Evolutionary conservation across 495 filamentous ascomycete species (phyloP).

Genomic region (Peziza echinospora): DNA sequence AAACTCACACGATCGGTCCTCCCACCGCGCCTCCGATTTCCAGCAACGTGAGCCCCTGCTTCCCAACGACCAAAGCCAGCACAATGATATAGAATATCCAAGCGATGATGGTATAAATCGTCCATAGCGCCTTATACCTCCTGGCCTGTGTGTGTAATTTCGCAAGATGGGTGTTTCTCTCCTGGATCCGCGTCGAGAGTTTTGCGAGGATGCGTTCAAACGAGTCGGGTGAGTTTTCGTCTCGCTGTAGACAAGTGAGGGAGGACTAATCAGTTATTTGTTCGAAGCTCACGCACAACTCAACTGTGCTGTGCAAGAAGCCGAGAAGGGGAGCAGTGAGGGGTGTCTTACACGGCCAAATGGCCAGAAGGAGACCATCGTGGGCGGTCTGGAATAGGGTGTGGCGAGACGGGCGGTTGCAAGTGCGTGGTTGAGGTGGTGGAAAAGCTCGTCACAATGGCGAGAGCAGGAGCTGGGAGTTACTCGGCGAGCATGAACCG

Average conservation of each 20-base stretch:
- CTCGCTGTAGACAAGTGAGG: conserved; percentile 33
- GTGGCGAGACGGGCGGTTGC: too few species aligned
- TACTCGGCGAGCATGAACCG: neutral
- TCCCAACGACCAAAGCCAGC: conserved; percentile 63
- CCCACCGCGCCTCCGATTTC: conserved; percentile 61
- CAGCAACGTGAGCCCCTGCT: conserved; percentile 46
- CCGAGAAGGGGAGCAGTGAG: conserved; percentile 9
- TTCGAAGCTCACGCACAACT: neutral
- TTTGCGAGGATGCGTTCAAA: conserved; percentile 79
- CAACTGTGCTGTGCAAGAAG: neutral
- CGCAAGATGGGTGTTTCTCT: conserved; percentile 48
- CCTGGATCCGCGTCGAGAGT: conserved; percentile 58
- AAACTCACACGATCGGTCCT: conserved; percentile 48
- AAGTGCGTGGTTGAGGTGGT: too few species aligned
- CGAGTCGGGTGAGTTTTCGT: conserved; percentile 64
- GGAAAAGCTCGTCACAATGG: too few species aligned
- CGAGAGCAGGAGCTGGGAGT: neutral
- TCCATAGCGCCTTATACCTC: conserved; percentile 66
- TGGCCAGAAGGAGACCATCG: conserved; percentile 70
- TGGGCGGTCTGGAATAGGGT: too few species aligned
- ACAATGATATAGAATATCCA: conserved; percentile 73
- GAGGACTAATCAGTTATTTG: neutral
- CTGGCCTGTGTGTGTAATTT: conserved; percentile 44
- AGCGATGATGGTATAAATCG: conserved; percentile 69
- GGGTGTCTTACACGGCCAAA: conserved; percentile 36